phyloP scores from a whole-genome alignment of 306 rosid species.

The Trichosanthes truncata region DNA sequence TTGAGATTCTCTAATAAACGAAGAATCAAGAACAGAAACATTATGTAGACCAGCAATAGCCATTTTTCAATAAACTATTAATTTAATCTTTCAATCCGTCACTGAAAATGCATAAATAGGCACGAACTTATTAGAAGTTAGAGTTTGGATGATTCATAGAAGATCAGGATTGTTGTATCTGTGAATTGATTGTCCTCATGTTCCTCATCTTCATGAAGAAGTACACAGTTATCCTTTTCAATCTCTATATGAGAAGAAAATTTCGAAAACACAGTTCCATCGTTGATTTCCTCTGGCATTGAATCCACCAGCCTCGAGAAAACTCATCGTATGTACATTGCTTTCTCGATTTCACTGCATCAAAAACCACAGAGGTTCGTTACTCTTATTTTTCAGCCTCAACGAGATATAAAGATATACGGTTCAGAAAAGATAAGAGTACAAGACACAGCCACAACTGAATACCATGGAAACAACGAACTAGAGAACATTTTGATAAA shows the following conservation, averaged over 20 bases:
- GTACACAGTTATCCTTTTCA: neutral
- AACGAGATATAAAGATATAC: neutral
- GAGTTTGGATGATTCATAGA: conserved; percentile 24
- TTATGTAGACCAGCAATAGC: conserved; percentile 84
- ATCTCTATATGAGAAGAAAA: conserved; percentile 14
- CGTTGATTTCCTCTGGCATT: conserved; percentile 11
- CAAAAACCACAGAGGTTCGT: conserved; percentile 2
- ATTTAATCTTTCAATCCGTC: conserved; percentile 31
- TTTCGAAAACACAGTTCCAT: conserved; percentile 7
- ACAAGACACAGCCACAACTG: neutral
- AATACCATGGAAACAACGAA: neutral
- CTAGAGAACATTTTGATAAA: neutral
- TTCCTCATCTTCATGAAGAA: conserved; percentile 3
- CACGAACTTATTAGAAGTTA: conserved; percentile 16
- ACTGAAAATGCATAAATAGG: conserved; percentile 37
- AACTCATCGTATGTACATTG: conserved; percentile 2
- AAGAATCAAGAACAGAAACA: conserved; percentile 60
- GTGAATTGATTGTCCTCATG: conserved; percentile 17
- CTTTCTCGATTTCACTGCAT: conserved; percentile 29
- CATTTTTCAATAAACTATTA: conserved; percentile 33
- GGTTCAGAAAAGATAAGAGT: neutral
- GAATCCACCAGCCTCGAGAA: conserved; percentile 8
- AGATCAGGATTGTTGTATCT: conserved; percentile 24
- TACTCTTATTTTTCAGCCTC: neutral
- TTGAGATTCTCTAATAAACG: conserved; percentile 61